Base-by-base conservation (phyloP, 805 yeast species). In the Schwanniomyces polymorphus region DNA sequence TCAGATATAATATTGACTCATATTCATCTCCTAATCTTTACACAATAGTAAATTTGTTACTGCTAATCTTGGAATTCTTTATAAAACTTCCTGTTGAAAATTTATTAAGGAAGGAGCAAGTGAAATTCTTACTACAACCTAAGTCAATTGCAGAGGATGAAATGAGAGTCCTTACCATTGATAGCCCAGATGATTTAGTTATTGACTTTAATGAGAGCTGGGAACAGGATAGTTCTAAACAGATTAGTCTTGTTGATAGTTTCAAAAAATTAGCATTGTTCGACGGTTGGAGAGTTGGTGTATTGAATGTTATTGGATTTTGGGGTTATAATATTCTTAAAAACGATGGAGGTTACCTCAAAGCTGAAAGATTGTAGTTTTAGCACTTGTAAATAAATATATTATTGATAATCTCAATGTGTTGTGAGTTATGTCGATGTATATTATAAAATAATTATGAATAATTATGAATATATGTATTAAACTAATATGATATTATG, bases 281-380 rank as follows among this genome's bases (percentile, higher is more conserved):
- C 76, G 79, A 92, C 55, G 99, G 98, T 31, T 92, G 98, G 98
- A 80, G 89, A 63, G 84, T 90, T 37, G 95, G 96, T 26, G 74
- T 88, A 9, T 64, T 90, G 48, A 89, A 92, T 50, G 79, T 88
- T 3, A 64, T 88, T 42, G 94, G 96, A 9, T 84, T 85, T 43
- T 92, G 95, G 86, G 91, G 96, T 1, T 76, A 87, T 54, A 76
- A 80, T 44, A 68, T 86, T 44, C 59, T 86, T 53, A 77, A 80
- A 45, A 71, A 74, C 53, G 74, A 70, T 48, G 80, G 81, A 17
- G 51, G 64, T 9, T 79, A 74, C 38, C 47, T 65, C 38, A 58
- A 52, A 42, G 70, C 65, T 48, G 74, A 68, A 46, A 53, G 65
- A 42, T 57, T 68, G 33, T 67, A 51, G 43, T 27, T 14, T 37